A percentile compares a stretch with the other conserved stretches of the same genome.
Evolutionary conservation across 2,329 filamentous ascomycete species (phyloP).

Genomic region (Cadophora sp.): DNA sequence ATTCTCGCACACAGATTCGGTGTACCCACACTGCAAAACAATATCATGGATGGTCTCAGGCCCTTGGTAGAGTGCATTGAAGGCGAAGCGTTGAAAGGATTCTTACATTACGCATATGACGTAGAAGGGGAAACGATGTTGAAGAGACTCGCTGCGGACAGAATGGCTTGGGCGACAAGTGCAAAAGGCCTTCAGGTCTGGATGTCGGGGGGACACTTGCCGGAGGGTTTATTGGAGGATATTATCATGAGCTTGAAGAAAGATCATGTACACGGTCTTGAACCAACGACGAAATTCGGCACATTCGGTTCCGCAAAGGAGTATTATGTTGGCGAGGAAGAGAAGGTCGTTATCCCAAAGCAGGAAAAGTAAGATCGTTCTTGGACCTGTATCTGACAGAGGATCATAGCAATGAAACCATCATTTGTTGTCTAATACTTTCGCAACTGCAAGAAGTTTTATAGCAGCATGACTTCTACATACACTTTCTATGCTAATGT

Average conservation of each 20-base stretch:
- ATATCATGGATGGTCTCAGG: constrained; percentile 9
- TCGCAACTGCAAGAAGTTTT: too few species aligned
- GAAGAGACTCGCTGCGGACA: constrained; percentile 10
- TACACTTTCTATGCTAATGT: too few species aligned
- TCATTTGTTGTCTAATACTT: too few species aligned
- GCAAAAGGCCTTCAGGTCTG: background rate
- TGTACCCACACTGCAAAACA: constrained; percentile 10
- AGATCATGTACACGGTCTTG: background rate
- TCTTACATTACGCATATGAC: background rate
- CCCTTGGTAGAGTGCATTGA: background rate
- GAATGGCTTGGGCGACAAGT: constrained; percentile 9
- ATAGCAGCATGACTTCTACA: too few species aligned
- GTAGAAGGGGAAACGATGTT: background rate
- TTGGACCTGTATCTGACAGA: background rate
- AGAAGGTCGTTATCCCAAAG: background rate
- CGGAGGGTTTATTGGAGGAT: constrained; percentile 15
- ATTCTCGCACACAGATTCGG: constrained; percentile 7
- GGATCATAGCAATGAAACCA: too few species aligned
- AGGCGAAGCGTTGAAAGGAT: background rate
- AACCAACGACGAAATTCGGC: background rate
- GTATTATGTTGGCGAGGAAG: constrained; percentile 11
- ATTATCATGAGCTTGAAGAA: constrained; percentile 19
- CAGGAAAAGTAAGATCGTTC: background rate
- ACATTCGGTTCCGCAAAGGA: constrained; percentile 4
- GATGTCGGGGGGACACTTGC: constrained; percentile 18